Evolutionary conservation across 371 early-diverging fungal genomes (phyloP).

Genomic region (Actinomortierella wolfii): DNA sequence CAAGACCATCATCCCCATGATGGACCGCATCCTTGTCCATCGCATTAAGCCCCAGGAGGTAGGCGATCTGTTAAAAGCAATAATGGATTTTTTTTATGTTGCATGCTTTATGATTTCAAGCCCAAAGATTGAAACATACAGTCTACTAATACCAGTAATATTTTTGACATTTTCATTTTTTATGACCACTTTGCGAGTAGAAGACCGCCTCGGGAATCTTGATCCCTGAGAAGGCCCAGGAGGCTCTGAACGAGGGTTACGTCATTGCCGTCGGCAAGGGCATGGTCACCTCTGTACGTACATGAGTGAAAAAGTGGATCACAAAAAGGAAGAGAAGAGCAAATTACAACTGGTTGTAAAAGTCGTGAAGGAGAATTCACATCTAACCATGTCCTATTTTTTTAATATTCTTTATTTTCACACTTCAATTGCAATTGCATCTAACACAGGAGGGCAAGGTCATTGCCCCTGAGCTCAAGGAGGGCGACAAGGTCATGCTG

Average conservation of each 20-base stretch:
- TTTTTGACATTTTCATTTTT: background rate
- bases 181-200: constrained; percentile 49
- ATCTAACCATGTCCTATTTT: no score
- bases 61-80: constrained; percentile 11
- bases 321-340: no score
- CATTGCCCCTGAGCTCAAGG: constrained; percentile 80
- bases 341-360: no score
- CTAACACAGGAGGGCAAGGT: constrained; percentile 67
- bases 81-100: no score
- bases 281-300: constrained; percentile 66
- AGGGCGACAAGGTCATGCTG: constrained; percentile 94
- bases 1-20: constrained; percentile 88
- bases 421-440: no score
- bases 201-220: constrained; percentile 95
- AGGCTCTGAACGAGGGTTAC: constrained; percentile 89
- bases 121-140: background rate
- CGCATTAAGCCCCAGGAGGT: constrained; percentile 95
- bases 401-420: no score
- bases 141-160: background rate
- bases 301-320: no score
- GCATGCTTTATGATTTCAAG: background rate
- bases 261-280: constrained; percentile 97
- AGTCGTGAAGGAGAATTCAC: no score
- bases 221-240: constrained; percentile 98
- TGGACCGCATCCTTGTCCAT: constrained; percentile 97